Conservation (phyloP, 306 rosid species). For the Erythrophleum fordii region DNA sequence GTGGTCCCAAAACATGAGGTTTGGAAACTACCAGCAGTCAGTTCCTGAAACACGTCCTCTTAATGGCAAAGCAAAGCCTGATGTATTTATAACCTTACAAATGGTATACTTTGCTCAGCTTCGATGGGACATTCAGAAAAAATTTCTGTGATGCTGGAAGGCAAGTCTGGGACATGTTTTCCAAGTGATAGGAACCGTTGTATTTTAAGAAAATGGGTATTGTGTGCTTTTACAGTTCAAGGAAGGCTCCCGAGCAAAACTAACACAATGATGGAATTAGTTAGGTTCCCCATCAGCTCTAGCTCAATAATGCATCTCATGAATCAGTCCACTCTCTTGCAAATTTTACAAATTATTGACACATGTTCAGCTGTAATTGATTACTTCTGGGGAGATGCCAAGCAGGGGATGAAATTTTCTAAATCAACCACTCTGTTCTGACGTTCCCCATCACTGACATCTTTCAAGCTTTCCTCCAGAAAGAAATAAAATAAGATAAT, state of each 20-base stretch:
- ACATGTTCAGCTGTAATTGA: conserved; percentile 17
- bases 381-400: conserved; percentile 29
- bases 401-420: conserved; percentile 30
- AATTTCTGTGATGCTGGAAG: conserved; percentile 31
- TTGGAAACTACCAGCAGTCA: conserved; percentile 22
- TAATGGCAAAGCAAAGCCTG: conserved; percentile 16
- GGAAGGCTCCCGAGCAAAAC: conserved; percentile 25
- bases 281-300: conserved; percentile 29
- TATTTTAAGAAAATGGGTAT: conserved; percentile 20
- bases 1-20: conserved; percentile 33
- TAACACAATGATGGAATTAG: conserved; percentile 19
- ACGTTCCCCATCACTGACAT: neutral
- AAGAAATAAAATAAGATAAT: neutral
- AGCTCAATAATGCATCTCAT: conserved; percentile 28
- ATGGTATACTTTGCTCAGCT: conserved; percentile 22
- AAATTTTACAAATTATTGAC: conserved; percentile 25
- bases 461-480: conserved; percentile 19
- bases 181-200: conserved; percentile 2
- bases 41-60: conserved; percentile 28
- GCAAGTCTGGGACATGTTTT: conserved; percentile 28
- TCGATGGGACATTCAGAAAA: conserved; percentile 5
- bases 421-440: conserved; percentile 3
- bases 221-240: conserved; percentile 30
- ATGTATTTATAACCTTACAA: conserved; percentile 29
- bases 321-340: conserved; percentile 18